Conservation (phyloP, 2,329 filamentous ascomycete genomes). For the Stagonosporopsis cucurbitacearum region DNA sequence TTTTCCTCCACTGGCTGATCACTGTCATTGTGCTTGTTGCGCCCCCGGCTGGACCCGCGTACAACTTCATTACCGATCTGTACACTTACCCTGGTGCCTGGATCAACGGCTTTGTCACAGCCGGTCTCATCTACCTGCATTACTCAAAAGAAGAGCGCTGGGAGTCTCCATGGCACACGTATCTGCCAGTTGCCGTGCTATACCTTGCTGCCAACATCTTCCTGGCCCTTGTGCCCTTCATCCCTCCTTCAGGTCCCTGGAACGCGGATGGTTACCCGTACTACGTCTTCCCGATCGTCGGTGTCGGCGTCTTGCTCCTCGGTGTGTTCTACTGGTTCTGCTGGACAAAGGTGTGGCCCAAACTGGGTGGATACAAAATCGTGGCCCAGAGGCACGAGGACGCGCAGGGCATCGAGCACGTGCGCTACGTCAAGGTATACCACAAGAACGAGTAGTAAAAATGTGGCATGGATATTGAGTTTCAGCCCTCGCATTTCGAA, state of each 20-base stretch:
- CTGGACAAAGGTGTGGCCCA: constrained; percentile 31
- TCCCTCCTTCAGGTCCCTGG: constrained; percentile 51
- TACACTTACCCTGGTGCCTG: constrained; percentile 48
- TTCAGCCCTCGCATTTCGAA: background rate
- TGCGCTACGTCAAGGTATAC: constrained; percentile 44
- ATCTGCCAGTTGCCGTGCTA: constrained; percentile 44
- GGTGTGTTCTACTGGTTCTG: constrained; percentile 48
- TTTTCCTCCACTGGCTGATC: constrained; percentile 71
- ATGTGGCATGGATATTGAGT: background rate
- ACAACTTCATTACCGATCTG: constrained; percentile 70
- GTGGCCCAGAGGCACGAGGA: constrained; percentile 39
- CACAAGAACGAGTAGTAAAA: constrained; percentile 28
- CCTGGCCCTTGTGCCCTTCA: constrained; percentile 52
- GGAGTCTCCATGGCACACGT: constrained; percentile 49
- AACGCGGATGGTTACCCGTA: constrained; percentile 53
- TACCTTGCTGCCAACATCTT: constrained; percentile 52
- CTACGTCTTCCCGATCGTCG: constrained; percentile 54
- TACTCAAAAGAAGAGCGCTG: constrained; percentile 44
- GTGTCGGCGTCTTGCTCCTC: constrained; percentile 48
- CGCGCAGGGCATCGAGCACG: constrained; percentile 37
- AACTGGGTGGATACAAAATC: constrained; percentile 42
- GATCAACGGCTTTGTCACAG: constrained; percentile 48
- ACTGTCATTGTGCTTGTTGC: constrained; percentile 70
- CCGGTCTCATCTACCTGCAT: constrained; percentile 47
- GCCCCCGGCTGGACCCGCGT: constrained; percentile 70